These are phyloP conservation scores for Puccinia triticina DNA, from an alignment of 1,284 basidiomycete species.

Conservation along the genomic window DNA sequence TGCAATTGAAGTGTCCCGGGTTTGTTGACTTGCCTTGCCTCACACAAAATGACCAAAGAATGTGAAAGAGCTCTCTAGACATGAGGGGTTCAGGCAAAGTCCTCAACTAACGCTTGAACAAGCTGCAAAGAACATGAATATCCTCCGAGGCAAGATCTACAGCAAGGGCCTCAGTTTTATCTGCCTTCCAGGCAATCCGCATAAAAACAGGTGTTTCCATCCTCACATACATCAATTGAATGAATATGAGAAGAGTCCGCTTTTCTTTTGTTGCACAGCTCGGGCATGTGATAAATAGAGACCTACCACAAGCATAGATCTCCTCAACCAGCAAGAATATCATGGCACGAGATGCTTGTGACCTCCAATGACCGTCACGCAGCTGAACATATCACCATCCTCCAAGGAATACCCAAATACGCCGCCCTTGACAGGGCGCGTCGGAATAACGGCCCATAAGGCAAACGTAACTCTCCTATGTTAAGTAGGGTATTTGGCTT, in stretches of 20 bases:
- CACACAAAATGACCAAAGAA: constrained; percentile 59
- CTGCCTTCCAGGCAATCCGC: constrained; percentile 58
- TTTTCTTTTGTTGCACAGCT: neutral
- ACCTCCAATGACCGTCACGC: constrained; percentile 59
- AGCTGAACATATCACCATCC: constrained; percentile 30
- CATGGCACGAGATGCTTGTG: constrained; percentile 60
- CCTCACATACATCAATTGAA: constrained; percentile 53
- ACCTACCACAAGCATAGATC: constrained; percentile 60
- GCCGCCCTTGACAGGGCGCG: neutral
- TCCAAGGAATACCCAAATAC: constrained; percentile 26
- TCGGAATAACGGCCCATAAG: neutral
- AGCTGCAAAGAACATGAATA: constrained; percentile 67
- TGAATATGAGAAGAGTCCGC: neutral
- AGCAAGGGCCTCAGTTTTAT: constrained; percentile 58
- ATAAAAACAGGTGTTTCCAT: constrained; percentile 60
- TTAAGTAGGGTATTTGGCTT: neutral
- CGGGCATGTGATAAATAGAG: neutral
- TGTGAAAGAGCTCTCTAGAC: constrained; percentile 58
- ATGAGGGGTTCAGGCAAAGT: constrained; percentile 64
- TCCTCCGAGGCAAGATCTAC: constrained; percentile 65
- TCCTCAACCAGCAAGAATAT: constrained; percentile 60
- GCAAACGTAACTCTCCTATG: constrained; percentile 19
- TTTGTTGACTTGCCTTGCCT: constrained; percentile 37
- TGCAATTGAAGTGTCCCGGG: neutral
- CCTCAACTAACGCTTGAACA: constrained; percentile 68